A percentile compares a stretch with the other conserved stretches of the same genome.
phyloP scores from a whole-genome alignment of 495 filamentous ascomycete species.

The Lophiostoma macrostomum region DNA sequence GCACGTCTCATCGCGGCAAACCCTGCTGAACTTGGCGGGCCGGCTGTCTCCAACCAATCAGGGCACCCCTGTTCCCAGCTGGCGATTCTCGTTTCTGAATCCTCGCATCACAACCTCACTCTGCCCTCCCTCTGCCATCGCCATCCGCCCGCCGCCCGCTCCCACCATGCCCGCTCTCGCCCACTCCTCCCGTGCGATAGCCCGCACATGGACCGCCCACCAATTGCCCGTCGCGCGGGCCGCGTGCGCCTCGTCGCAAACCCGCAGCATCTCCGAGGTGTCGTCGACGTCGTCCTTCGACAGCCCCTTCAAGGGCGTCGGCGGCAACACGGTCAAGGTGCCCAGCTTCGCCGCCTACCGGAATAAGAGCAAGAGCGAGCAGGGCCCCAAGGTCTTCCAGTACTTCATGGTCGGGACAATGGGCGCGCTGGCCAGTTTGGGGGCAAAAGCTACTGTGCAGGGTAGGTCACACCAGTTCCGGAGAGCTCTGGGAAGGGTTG shows the following conservation, averaged over 20 bases:
- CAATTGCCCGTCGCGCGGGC: conserved; percentile 40
- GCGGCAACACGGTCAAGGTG: conserved; percentile 60
- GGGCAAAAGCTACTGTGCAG: conserved; percentile 95
- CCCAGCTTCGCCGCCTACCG: conserved; percentile 89
- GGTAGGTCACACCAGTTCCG: conserved; percentile 56
- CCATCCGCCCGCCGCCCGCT: conserved; percentile 13
- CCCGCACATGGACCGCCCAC: conserved; percentile 40
- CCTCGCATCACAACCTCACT: conserved; percentile 16
- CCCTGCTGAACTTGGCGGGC: too few species aligned
- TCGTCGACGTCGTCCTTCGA: conserved; percentile 58
- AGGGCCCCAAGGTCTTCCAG: conserved; percentile 75
- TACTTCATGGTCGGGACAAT: conserved; percentile 99
- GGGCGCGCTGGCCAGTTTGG: conserved; percentile 83
- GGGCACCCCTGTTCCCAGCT: conserved; percentile 6
- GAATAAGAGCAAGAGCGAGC: conserved; percentile 57
- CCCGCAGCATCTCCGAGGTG: conserved; percentile 36
- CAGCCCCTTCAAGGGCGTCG: conserved; percentile 50
- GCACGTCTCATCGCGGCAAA: not conserved
- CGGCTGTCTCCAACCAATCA: conserved; percentile 24
- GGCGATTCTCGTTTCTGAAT: conserved; percentile 11
- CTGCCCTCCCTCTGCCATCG: not conserved
- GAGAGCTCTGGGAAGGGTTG: not conserved
- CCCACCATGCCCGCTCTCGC: conserved; percentile 43
- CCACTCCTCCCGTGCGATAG: conserved; percentile 35
- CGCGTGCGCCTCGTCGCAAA: conserved; percentile 34